Evolutionary conservation across 176 grass and related monocot genomes (phyloP).

Genomic region (Avena eriantha): DNA sequence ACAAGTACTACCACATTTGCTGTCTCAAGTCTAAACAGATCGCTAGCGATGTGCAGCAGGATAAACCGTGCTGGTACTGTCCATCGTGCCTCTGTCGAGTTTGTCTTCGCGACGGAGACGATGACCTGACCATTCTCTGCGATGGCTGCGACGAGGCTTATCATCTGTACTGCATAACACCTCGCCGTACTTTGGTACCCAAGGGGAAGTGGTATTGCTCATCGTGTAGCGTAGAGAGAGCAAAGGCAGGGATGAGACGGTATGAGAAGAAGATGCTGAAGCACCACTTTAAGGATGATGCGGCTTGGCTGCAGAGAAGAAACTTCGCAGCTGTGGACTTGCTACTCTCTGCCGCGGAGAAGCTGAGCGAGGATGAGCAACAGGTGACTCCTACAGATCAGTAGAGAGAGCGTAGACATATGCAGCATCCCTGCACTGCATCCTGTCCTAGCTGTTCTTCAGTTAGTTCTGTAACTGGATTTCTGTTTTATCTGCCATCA

Average conservation of each 20-base stretch:
- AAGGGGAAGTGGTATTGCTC: slow-evolving; percentile 84
- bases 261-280: slow-evolving; percentile 59
- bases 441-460: not conserved
- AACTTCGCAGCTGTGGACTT: slow-evolving; percentile 57
- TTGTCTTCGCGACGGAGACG: slow-evolving; percentile 77
- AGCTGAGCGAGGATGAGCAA: slow-evolving; percentile 54
- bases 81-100: slow-evolving; percentile 85
- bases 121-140: slow-evolving; percentile 77
- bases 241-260: slow-evolving; percentile 57
- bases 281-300: slow-evolving; percentile 50
- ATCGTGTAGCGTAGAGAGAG: slow-evolving; percentile 58
- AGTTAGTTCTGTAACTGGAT: slow-evolving; percentile 25
- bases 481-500: not conserved
- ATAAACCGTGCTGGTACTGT: slow-evolving; percentile 75
- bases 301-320: slow-evolving; percentile 31
- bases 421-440: no score
- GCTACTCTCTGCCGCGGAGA: slow-evolving; percentile 71
- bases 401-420: not conserved
- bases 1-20: slow-evolving; percentile 81
- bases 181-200: slow-evolving; percentile 61
- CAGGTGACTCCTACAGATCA: slow-evolving; percentile 16
- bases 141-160: slow-evolving; percentile 87
- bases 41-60: slow-evolving; percentile 47
- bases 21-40: slow-evolving; percentile 75
- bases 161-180: slow-evolving; percentile 87